phyloP scores from a whole-genome alignment of 2,329 filamentous ascomycete species.

The Aspergillus eucalypticola region DNA sequence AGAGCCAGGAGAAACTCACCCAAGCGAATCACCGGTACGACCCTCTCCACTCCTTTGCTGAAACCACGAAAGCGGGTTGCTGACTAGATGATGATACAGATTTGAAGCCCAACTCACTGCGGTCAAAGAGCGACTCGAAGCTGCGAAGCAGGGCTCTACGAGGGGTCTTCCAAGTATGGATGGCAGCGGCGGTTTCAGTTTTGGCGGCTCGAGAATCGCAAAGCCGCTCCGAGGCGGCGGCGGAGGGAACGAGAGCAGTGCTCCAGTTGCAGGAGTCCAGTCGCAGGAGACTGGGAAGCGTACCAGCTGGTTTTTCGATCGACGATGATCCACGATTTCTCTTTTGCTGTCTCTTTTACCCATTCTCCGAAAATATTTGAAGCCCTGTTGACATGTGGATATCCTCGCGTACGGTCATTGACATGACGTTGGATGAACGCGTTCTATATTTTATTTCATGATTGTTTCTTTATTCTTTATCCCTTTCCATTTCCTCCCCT shows the following conservation, averaged over 20 bases:
- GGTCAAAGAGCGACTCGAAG: conserved; percentile 96
- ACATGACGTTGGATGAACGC: conserved; percentile 3
- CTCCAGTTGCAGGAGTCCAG: conserved; percentile 53
- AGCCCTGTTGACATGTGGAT: conserved; percentile 9
- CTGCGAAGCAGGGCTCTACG: conserved; percentile 87
- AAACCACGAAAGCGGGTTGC: background rate
- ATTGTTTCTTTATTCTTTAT: conserved; percentile 2
- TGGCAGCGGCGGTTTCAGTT: conserved; percentile 72
- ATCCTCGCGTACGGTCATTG: conserved; percentile 6
- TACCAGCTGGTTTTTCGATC: conserved; percentile 57
- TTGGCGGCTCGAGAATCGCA: conserved; percentile 61
- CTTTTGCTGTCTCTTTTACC: conserved; percentile 30
- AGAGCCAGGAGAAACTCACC: conserved; percentile 97
- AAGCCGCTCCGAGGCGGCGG: conserved; percentile 62
- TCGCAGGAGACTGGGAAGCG: conserved; percentile 71
- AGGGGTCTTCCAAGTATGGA: conserved; percentile 71
- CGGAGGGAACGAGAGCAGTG: conserved; percentile 36
- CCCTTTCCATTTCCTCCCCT: background rate
- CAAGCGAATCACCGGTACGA: conserved; percentile 94
- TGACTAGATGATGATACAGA: conserved; percentile 51
- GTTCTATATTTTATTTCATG: conserved; percentile 5
- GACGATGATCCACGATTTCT: conserved; percentile 40
- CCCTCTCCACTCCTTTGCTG: conserved; percentile 13
- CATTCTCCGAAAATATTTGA: conserved; percentile 26
- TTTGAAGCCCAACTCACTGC: conserved; percentile 96